These are phyloP conservation scores for Talaromyces sp. DNA, from an alignment of 2,329 filamentous ascomycete genomes.

Conservation along the genomic window DNA sequence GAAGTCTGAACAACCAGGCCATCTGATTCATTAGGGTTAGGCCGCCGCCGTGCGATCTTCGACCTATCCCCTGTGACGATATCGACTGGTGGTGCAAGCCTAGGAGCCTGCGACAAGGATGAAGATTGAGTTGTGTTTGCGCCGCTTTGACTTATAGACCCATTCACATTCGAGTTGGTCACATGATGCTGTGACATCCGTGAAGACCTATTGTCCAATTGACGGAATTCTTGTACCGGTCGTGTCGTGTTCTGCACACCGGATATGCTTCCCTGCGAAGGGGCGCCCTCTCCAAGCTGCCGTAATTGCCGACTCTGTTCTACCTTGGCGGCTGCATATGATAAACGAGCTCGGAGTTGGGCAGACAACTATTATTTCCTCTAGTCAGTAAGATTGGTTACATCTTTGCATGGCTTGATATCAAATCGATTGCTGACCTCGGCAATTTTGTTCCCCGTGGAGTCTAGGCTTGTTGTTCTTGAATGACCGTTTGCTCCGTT, in stretches of 20 bases:
- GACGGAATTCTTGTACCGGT: conserved; percentile 9
- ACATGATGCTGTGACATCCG: conserved; percentile 20
- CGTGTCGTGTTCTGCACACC: conserved; percentile 21
- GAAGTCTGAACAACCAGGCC: conserved; percentile 21
- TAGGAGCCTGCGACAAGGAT: conserved; percentile 25
- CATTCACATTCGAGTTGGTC: neutral
- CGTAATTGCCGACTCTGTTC: conserved; percentile 79
- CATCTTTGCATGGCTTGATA: neutral
- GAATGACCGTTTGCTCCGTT: conserved; percentile 51
- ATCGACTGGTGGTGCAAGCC: conserved; percentile 44
- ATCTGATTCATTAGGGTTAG: conserved; percentile 34
- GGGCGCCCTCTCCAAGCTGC: conserved; percentile 57
- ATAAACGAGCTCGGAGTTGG: conserved; percentile 76
- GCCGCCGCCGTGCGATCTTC: conserved; percentile 33
- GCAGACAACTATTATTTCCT: conserved; percentile 60
- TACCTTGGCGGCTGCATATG: conserved; percentile 92
- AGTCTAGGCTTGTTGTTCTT: conserved; percentile 67
- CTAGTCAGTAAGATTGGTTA: conserved; percentile 19
- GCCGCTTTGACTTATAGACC: neutral
- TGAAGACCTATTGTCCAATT: conserved; percentile 25
- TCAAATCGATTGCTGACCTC: conserved; percentile 58
- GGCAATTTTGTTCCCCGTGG: conserved; percentile 67
- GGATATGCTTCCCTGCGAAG: conserved; percentile 38
- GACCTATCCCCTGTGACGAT: conserved; percentile 34
- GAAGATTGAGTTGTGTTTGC: conserved; percentile 9